Percentiles rank a stretch among this genome's conserved stretches.
Evolutionary conservation across 768 basidiomycete genomes (phyloP).

Genomic region (Lentinula aciculospora): DNA sequence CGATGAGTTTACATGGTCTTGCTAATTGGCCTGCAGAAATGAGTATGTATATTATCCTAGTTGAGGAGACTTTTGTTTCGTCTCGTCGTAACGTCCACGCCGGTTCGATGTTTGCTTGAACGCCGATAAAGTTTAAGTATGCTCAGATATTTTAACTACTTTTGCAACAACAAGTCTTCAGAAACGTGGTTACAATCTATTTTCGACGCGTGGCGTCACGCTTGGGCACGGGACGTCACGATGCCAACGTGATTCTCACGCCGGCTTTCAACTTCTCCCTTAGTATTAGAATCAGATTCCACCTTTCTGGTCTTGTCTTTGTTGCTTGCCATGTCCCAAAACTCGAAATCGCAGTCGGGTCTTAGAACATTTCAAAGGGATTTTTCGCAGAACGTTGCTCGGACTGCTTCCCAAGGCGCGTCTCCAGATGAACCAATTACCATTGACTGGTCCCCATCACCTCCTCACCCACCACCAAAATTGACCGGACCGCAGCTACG

Average conservation of each 20-base stretch:
- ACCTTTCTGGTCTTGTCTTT: background rate
- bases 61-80: no score
- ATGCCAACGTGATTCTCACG: background rate
- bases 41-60: no score
- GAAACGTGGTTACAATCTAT: no score
- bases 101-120: no score
- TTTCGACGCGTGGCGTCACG: slow-evolving; percentile 1
- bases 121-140: no score
- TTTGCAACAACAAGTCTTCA: no score
- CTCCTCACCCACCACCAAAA: slow-evolving; percentile 14
- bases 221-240: background rate
- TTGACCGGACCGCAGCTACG: slow-evolving; percentile 29
- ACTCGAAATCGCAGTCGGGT: slow-evolving; percentile 42
- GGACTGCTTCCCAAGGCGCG: slow-evolving; percentile 11
- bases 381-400: slow-evolving; percentile 39
- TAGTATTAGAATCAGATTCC: no score
- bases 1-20: no score
- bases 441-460: slow-evolving; percentile 8
- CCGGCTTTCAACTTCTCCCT: background rate
- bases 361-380: slow-evolving; percentile 57
- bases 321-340: slow-evolving; percentile 9
- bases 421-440: background rate
- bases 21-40: no score
- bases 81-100: no score
- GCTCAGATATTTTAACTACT: no score